phyloP scores from a whole-genome alignment of 768 basidiomycete species.

The Boletales sp. region DNA sequence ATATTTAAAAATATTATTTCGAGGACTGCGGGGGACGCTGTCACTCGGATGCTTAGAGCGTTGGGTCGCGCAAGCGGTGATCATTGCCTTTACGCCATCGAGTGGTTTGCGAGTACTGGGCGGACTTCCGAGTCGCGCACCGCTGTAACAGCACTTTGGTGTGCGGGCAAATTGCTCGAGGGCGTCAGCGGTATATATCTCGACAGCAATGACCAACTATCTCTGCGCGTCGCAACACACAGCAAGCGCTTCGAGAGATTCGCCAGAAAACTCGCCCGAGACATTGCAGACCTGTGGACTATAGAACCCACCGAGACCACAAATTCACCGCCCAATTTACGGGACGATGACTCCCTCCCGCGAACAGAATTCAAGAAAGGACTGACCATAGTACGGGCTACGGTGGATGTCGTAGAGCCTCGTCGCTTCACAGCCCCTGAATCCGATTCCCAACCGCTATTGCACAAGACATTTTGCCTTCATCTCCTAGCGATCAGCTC shows the following conservation, averaged over 20 bases:
- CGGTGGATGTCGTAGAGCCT: conserved; percentile 44
- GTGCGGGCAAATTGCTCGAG: conserved; percentile 70
- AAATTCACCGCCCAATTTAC: conserved; percentile 13
- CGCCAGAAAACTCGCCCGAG: conserved; percentile 57
- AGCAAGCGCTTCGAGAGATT: conserved; percentile 62
- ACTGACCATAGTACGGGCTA: conserved; percentile 57
- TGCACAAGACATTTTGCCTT: conserved; percentile 71
- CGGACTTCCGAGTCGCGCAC: conserved; percentile 40
- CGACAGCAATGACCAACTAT: conserved; percentile 17
- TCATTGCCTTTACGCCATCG: conserved; percentile 68
- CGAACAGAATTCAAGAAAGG: conserved; percentile 66
- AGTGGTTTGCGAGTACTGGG: conserved; percentile 71
- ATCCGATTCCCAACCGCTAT: conserved; percentile 45
- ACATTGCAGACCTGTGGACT: conserved; percentile 73
- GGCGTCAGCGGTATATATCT: conserved; percentile 58
- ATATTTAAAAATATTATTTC: conserved; percentile 54
- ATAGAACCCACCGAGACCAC: conserved; percentile 31
- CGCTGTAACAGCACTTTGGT: conserved; percentile 79
- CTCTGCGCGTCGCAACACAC: conserved; percentile 2
- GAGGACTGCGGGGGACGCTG: conserved; percentile 44
- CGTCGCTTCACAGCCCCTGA: conserved; percentile 23
- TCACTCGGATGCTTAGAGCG: conserved; percentile 70
- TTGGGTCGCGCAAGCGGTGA: conserved; percentile 70
- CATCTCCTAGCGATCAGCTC: conserved; percentile 71
- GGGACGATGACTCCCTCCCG: conserved; percentile 34